phyloP scores from a whole-genome alignment of 2,329 filamentous ascomycete genomes.

The Arthrobotrys conoides region DNA sequence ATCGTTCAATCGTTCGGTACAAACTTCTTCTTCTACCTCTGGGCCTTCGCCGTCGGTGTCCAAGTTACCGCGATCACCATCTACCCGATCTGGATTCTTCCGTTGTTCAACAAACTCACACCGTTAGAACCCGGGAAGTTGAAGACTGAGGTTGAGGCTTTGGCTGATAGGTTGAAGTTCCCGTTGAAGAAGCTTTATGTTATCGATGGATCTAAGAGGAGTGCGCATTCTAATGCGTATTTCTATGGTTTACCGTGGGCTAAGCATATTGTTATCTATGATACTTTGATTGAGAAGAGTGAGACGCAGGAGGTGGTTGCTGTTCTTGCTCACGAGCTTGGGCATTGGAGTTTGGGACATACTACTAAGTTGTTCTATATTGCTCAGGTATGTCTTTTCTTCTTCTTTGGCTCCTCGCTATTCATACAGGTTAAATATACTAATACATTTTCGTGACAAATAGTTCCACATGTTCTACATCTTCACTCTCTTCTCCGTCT shows the following conservation, averaged over 20 bases:
- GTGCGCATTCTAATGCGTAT: conserved; percentile 90
- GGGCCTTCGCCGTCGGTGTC: conserved; percentile 89
- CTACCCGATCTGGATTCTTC: conserved; percentile 93
- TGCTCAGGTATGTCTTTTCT: conserved; percentile 75
- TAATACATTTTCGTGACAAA: conserved; percentile 40
- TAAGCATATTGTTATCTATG: conserved; percentile 99
- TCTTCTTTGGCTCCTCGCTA: conserved; percentile 3
- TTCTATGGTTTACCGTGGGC: conserved; percentile 99
- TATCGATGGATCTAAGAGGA: conserved; percentile 91
- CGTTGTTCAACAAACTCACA: conserved; percentile 97
- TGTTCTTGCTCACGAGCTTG: conserved; percentile 93
- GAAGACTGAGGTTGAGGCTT: conserved; percentile 86
- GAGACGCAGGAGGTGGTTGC: conserved; percentile 85
- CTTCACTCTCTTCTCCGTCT: conserved; percentile 95
- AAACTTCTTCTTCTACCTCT: conserved; percentile 97
- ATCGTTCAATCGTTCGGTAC: conserved; percentile 95
- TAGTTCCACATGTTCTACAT: conserved; percentile 96
- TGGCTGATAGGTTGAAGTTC: conserved; percentile 88
- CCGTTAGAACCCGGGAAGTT: conserved; percentile 88
- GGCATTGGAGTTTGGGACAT: conserved; percentile 96
- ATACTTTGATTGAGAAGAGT: conserved; percentile 96
- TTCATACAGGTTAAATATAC: conserved; percentile 4
- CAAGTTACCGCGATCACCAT: conserved; percentile 96
- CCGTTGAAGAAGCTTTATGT: conserved; percentile 93
- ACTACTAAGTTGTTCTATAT: conserved; percentile 92